Evolutionary conservation across 305 asterid species (phyloP), one percentile per base, ranked within the genome.

Genomic region (Rubia peregrina): DNA sequence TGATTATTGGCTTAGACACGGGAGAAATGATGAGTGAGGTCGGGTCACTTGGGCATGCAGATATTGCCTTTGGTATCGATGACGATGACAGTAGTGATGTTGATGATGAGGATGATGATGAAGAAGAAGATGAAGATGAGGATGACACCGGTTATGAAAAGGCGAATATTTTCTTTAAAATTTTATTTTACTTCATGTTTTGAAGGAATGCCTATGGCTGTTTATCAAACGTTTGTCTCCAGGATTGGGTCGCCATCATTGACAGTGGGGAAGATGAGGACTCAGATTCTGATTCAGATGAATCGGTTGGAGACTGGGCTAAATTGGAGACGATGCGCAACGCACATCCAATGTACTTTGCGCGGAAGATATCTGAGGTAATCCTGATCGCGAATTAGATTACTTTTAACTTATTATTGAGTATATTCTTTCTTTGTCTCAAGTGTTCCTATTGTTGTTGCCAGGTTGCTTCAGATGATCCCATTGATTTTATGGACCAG

Each of bases 301-400:
- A 74, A 69, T 89, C 96, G 30, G 73, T 85, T 24, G 96, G 96
- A 62, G 97, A 94, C 76, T 94, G 97, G 98, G 97, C 96, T 77
- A 89, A 94, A 76, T 80, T 94, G 85, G 96, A 88, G 76, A 94
- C 98, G 1, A 90, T 91, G 97, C 89, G 88, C 68, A 83, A 96
- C 78, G 88, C 96, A 77, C 98, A 94, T 87, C 98, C 98, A 40
- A 91, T 89, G 89, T 81, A 88, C 80, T 94, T 94, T 69, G 96
- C 98, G 79, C 87, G 83, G 79, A 94, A 82, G 80, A 74, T 94
- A 44, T 70, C 97, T 14, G 96, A 94, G 83, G 98, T 94, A 75
- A 82, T 77, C 63, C 30, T 42, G 46, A 11, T 24, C 21, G 61
- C 38, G 10, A 4, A 41, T 7, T 64, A 30, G 14, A 41, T 30